phyloP scores from a whole-genome alignment of 78 protist genomes.

The Pigoraptor vietnamica region DNA sequence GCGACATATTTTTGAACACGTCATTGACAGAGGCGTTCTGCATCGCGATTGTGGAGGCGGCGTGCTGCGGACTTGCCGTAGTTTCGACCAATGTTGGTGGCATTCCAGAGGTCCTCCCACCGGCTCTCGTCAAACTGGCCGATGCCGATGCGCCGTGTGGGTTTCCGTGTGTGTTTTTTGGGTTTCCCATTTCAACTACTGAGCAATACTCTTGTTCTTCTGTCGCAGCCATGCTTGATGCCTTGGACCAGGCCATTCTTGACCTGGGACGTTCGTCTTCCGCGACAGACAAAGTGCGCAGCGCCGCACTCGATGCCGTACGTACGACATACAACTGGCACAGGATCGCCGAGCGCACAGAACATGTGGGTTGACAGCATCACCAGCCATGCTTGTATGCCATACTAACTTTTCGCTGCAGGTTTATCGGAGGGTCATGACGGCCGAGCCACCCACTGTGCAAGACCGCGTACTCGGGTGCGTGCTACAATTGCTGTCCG shows the following conservation, averaged over 20 bases:
- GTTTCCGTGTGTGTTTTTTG: neutral
- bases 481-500: neutral
- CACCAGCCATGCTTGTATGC: neutral
- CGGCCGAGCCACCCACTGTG: no score
- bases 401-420: no score
- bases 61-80: slow-evolving; percentile 71
- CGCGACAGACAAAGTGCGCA: slow-evolving; percentile 14
- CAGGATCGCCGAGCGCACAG: slow-evolving; percentile 75
- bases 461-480: no score
- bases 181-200: no score
- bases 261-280: neutral
- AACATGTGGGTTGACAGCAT: neutral
- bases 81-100: slow-evolving; percentile 92
- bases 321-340: slow-evolving; percentile 76
- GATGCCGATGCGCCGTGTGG: slow-evolving; percentile 48
- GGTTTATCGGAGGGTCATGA: no score
- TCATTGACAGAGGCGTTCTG: slow-evolving; percentile 98
- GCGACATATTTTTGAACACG: slow-evolving; percentile 93
- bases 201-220: no score
- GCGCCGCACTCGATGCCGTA: slow-evolving; percentile 22
- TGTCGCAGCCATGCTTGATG: neutral
- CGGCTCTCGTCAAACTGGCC: slow-evolving; percentile 55
- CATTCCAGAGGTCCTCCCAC: slow-evolving; percentile 92
- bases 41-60: slow-evolving; percentile 97
- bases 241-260: neutral